Conservation (phyloP, 768 basidiomycete genomes). For the Dendrothele bispora region DNA sequence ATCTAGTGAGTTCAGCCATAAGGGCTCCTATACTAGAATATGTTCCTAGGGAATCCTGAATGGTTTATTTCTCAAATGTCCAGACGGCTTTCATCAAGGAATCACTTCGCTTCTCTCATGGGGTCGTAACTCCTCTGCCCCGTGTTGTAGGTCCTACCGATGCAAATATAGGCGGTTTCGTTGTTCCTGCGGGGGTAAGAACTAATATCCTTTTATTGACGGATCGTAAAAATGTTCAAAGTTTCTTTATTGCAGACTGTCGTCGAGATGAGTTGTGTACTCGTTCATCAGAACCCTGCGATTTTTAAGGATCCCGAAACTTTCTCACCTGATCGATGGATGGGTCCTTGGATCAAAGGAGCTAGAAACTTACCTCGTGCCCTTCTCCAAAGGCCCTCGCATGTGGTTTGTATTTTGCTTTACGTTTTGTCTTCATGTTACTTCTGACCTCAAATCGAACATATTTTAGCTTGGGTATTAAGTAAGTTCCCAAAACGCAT, state of each 20-base stretch:
- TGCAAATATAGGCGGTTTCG: conserved; percentile 30
- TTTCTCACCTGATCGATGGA: conserved; percentile 45
- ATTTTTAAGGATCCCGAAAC: conserved; percentile 36
- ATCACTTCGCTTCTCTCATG: conserved; percentile 42
- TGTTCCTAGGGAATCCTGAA: too few relatives aligned
- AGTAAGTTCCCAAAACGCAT: too few relatives aligned
- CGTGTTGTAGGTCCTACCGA: conserved; percentile 38
- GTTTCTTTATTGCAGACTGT: conserved; percentile 30
- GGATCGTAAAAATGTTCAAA: too few relatives aligned
- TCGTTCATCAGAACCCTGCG: conserved; percentile 35
- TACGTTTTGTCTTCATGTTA: too few relatives aligned
- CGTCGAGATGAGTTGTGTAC: conserved; percentile 31
- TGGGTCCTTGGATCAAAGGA: conserved; percentile 25
- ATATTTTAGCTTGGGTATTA: too few relatives aligned
- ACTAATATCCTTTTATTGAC: too few relatives aligned
- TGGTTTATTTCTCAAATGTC: conserved; percentile 1
- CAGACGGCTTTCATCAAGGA: conserved; percentile 51
- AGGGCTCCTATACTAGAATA: too few relatives aligned
- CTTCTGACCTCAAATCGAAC: too few relatives aligned
- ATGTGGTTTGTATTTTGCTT: too few relatives aligned
- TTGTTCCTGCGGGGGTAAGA: conserved; percentile 40
- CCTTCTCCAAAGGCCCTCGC: conserved; percentile 23
- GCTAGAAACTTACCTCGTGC: conserved; percentile 37
- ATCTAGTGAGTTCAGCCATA: conserved; percentile 42
- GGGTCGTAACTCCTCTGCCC: conserved; percentile 39